Percentiles rank a stretch among this genome's conserved stretches.
phyloP scores from a whole-genome alignment of 345 rosid genomes.

The Dipteronia sinensis region DNA sequence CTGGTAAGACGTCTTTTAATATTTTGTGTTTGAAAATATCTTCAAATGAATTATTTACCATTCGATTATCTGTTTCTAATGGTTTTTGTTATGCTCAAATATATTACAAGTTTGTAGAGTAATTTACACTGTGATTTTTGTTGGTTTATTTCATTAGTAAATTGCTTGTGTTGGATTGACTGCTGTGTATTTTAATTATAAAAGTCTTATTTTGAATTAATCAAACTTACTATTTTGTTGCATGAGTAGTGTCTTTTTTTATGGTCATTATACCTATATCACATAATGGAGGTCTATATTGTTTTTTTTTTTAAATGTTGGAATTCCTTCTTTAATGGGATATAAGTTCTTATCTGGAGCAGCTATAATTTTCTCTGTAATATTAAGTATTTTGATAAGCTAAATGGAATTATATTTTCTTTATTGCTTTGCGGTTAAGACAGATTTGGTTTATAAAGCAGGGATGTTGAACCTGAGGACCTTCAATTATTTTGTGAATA shows the following conservation, averaged over 20 bases:
- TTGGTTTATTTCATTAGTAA: not conserved
- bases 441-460: not conserved
- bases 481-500: conserved; percentile 25
- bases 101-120: no score
- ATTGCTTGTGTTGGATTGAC: not conserved
- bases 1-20: conserved; percentile 47
- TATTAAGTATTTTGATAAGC: not conserved
- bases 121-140: not conserved
- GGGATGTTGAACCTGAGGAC: conserved; percentile 25
- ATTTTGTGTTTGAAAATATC: not conserved
- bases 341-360: conserved; percentile 19
- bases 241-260: not conserved
- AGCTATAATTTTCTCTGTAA: conserved; percentile 35
- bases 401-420: not conserved
- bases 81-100: no score
- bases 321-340: not conserved
- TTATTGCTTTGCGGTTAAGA: not conserved
- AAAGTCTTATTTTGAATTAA: not conserved
- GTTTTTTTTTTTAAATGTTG: not conserved
- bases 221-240: not conserved
- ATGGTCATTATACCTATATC: not conserved
- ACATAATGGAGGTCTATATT: no score
- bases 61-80: no score
- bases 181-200: not conserved
- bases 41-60: not conserved